A percentile compares a stretch with the other conserved stretches of the same genome.
These are phyloP conservation scores for Paecilomyces fulvus DNA, from an alignment of 2,329 filamentous ascomycete genomes.

Conservation along the genomic window DNA sequence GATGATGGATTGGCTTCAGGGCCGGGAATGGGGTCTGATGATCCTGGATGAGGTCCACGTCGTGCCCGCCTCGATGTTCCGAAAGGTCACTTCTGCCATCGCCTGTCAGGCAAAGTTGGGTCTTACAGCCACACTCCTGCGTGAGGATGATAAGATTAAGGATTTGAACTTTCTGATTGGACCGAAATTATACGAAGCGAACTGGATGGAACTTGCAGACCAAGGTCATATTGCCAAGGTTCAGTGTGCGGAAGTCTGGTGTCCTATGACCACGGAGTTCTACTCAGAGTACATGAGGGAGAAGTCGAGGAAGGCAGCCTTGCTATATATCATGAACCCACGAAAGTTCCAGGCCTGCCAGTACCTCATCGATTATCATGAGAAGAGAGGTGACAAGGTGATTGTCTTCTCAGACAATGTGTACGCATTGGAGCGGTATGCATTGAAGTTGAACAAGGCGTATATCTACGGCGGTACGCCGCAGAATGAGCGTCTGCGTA, in stretches of 20 bases:
- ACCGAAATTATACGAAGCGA: constrained; percentile 94
- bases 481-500: constrained; percentile 74
- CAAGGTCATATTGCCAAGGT: constrained; percentile 95
- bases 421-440: constrained; percentile 80
- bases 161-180: constrained; percentile 97
- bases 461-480: constrained; percentile 87
- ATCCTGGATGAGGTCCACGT: constrained; percentile 97
- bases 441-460: constrained; percentile 71
- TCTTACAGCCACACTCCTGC: constrained; percentile 81
- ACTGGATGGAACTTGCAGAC: constrained; percentile 97
- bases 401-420: constrained; percentile 98
- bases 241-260: constrained; percentile 98
- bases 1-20: constrained; percentile 91
- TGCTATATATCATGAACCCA: constrained; percentile 95
- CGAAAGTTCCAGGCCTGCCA: constrained; percentile 95
- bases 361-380: constrained; percentile 97
- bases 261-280: constrained; percentile 97
- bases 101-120: constrained; percentile 94
- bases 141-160: constrained; percentile 97
- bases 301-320: constrained; percentile 55
- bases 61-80: constrained; percentile 91
- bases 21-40: constrained; percentile 94
- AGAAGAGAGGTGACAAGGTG: constrained; percentile 89
- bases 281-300: constrained; percentile 83
- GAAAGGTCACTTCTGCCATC: constrained; percentile 85